These are phyloP conservation scores for Medakamo hakoo DNA, from an alignment of 139 green algal genomes.

Conservation along the genomic window DNA sequence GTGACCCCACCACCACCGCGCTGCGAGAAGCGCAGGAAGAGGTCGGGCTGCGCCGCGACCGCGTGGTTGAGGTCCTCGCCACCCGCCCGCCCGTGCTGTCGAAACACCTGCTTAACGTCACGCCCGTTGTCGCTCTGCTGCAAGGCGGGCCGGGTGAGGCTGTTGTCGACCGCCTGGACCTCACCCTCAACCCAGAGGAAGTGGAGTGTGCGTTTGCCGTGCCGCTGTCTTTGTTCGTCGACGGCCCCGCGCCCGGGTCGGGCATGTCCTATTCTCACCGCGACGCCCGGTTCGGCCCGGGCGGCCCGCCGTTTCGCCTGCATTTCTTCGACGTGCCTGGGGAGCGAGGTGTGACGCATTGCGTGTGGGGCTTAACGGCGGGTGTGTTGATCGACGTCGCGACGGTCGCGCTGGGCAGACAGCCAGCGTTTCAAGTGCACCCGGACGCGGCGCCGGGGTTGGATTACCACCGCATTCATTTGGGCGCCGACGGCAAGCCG, in stretches of 20 bases:
- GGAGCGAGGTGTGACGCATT: background rate
- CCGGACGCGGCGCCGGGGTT: background rate
- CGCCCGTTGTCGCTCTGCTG: slow-evolving; percentile 25
- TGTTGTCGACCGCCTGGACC: too few species aligned
- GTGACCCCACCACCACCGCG: slow-evolving; percentile 20
- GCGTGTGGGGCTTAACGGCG: slow-evolving; percentile 29
- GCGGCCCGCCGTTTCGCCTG: slow-evolving; percentile 5
- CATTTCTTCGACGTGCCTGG: slow-evolving; percentile 17
- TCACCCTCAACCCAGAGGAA: slow-evolving; percentile 18
- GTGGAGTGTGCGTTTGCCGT: slow-evolving; percentile 19
- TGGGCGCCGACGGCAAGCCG: too few species aligned
- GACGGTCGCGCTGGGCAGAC: background rate
- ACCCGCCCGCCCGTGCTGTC: slow-evolving; percentile 20
- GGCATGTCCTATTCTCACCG: background rate
- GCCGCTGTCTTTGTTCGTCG: slow-evolving; percentile 7
- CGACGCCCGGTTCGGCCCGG: slow-evolving; percentile 4
- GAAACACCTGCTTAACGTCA: slow-evolving; percentile 30
- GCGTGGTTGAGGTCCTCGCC: slow-evolving; percentile 7
- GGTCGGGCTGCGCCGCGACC: slow-evolving; percentile 8
- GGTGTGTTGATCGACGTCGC: slow-evolving; percentile 21
- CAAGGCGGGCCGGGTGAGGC: too few species aligned
- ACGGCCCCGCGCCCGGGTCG: background rate
- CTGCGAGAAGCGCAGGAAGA: slow-evolving; percentile 38
- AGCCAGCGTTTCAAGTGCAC: slow-evolving; percentile 9
- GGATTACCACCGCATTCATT: background rate